Evolutionary conservation across 2,329 filamentous ascomycete species (phyloP).

Genomic region (Fusarium compactum): DNA sequence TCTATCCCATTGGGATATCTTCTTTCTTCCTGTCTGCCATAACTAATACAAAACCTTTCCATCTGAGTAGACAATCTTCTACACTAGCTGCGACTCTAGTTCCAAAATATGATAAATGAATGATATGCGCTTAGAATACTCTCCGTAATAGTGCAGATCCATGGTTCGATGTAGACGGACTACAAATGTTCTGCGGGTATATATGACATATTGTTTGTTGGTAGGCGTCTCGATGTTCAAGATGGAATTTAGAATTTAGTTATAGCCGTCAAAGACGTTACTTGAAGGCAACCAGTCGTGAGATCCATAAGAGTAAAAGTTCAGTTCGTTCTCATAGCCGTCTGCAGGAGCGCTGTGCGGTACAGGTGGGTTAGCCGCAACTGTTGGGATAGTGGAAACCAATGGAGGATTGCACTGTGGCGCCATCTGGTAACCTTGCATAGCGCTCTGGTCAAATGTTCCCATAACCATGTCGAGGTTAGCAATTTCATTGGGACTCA

Average conservation of each 20-base stretch:
- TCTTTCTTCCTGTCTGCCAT: not conserved
- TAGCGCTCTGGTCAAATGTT: constrained; percentile 50
- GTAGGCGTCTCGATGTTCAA: too few species aligned
- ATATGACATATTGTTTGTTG: not conserved
- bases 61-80: not conserved
- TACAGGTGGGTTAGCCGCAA: constrained; percentile 1
- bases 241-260: constrained; percentile 17
- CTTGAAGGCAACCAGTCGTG: constrained; percentile 39
- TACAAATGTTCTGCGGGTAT: not conserved
- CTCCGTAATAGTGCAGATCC: not conserved
- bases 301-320: constrained; percentile 58
- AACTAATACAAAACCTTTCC: not conserved
- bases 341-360: constrained; percentile 53
- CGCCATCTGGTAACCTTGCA: constrained; percentile 31
- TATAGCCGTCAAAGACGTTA: constrained; percentile 42
- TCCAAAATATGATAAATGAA: not conserved
- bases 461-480: constrained; percentile 57
- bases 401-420: constrained; percentile 23
- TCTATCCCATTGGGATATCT: not conserved
- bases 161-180: not conserved
- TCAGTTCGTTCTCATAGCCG: constrained; percentile 61
- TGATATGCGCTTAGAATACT: not conserved
- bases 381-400: constrained; percentile 11
- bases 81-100: not conserved
- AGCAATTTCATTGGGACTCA: constrained; percentile 14